Evolutionary conservation across 2,329 filamentous ascomycete species (phyloP), one percentile per base, ranked within the genome.

Genomic region (Ascocoryne sarcoides): DNA sequence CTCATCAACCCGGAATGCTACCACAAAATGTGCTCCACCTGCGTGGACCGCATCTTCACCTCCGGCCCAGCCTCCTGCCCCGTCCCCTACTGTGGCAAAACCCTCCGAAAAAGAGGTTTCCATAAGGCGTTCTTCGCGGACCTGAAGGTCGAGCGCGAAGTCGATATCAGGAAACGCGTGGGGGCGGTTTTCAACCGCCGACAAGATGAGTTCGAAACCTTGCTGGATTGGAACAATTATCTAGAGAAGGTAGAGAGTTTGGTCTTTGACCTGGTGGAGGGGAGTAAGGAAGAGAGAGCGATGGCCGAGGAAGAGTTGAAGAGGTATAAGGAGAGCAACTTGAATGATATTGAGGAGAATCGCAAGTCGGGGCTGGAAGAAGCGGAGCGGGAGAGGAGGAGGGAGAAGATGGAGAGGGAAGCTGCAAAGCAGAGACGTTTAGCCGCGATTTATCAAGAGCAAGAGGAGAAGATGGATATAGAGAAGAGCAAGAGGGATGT

Each of bases 1-100:
- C 83, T 92, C 54, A 89, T 98, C 68, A 95, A 96, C 62, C 87
- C 90, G 7, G 88, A 94, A 70, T 98, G 92, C 75, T 98, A 98
- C 70, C 92, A 98, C 71, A 87, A 87, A 53, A 96, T 98, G 86
- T 98, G 92, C 70, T 83, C 87, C 62, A 89, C 85, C 42, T 98
- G 92, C 67, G 89, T 96, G 31, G 84, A 90, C 63, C 84, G 90
- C 41, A 85, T 96, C 55, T 98, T 96, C 72, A 84, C 83, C 26
- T 81, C 86, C 40, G 92, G 92, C 0, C 92, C 92, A 1, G 86
- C 88, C 41, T 84, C 88, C 46, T 98, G 93, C 60, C 92, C 92
- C 1, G 86, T 95, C 43, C 85, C 86, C 0, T 84, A 83, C 30
- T 98, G 92, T 65, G 76, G 79, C 60, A 82, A 84, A 61, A 96